Base-by-base conservation (phyloP, 2,329 filamentous ascomycete genomes). In the Colletotrichum sp. region DNA sequence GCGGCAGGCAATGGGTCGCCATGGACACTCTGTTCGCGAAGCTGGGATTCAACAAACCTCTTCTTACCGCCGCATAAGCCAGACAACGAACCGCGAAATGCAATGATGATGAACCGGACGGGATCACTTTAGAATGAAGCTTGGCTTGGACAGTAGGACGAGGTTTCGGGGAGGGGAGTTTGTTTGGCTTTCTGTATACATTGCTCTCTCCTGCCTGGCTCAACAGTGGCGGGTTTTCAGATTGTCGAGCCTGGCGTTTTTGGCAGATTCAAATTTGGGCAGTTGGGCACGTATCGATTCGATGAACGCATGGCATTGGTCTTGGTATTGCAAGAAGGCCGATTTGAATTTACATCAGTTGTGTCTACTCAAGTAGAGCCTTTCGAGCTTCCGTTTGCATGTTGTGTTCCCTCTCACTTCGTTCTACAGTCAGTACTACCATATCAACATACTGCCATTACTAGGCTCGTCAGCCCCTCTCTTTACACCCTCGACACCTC, bases 1-100 rank as follows among this genome's bases (percentile, higher is more conserved):
- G 96, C 84, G 96, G 96, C 30, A 89, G 95, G 80, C 94, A 96
- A 84, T 98, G 95, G 95, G 96, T 98, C 68, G 94, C 95, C 79
- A 98, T 98, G 96, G 95, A 97, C 84, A 93, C 89, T 78, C 85
- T 98, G 78, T 98, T 98, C 88, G 90, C 91, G 28, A 93, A 92
- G 84, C 80, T 93, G 55, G 92, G 92, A 12, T 91, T 92, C 81
- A 85, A 83, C 78, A 84, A 85, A 78, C 67, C 81, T 28, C 9
- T 69, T 43, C 16, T 72, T 24, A 57, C 57, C 15, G 64, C 48
- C 24, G 70, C 64, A 21, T 75, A 52, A 39, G 28, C 21, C 34
- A 30, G 21, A 21, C 39, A 32, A 21, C 21, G 26, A 34, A 34
- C 26, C 10, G 64, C 26, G n/a, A 48, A 48, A 34, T 34, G 21